A percentile compares a stretch with the other conserved stretches of the same genome.
Evolutionary conservation across 2,329 filamentous ascomycete genomes (phyloP).

Genomic region (Xylaria hypoxylon): DNA sequence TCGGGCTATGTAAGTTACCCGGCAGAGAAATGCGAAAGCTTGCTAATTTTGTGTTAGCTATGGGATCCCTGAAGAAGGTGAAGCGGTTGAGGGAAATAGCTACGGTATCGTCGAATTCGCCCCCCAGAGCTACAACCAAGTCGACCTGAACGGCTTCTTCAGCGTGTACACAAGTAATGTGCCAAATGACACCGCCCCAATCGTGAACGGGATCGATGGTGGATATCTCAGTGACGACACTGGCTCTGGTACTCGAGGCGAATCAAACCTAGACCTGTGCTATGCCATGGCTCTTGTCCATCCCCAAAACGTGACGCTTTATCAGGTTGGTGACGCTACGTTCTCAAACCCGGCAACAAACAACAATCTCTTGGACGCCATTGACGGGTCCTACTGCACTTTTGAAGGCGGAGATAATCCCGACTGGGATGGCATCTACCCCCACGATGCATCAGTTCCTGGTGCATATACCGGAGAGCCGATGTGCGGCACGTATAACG

Average conservation of each 20-base stretch:
- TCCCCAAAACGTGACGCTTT: slow-evolving; percentile 63
- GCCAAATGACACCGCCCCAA: slow-evolving; percentile 24
- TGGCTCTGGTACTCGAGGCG: slow-evolving; percentile 48
- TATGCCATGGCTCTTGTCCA: slow-evolving; percentile 65
- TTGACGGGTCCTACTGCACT: slow-evolving; percentile 33
- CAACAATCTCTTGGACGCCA: slow-evolving; percentile 52
- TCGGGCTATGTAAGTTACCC: slow-evolving; percentile 26
- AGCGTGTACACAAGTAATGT: slow-evolving; percentile 22
- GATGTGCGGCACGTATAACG: slow-evolving; percentile 57
- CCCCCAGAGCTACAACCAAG: slow-evolving; percentile 27
- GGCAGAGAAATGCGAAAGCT: not conserved
- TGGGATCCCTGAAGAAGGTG: slow-evolving; percentile 7
- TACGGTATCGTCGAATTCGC: slow-evolving; percentile 30
- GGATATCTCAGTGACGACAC: slow-evolving; percentile 18
- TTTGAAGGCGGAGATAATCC: slow-evolving; percentile 32
- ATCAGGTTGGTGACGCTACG: slow-evolving; percentile 55
- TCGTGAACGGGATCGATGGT: slow-evolving; percentile 30
- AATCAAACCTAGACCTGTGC: slow-evolving; percentile 66
- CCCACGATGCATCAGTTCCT: slow-evolving; percentile 54
- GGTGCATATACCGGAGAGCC: slow-evolving; percentile 57
- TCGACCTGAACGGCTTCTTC: slow-evolving; percentile 29
- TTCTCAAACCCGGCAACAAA: slow-evolving; percentile 54
- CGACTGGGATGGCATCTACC: slow-evolving; percentile 45
- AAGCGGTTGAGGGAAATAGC: slow-evolving; percentile 25
- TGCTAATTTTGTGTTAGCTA: slow-evolving; percentile 9